Conservation (phyloP, 2,329 filamentous ascomycete species). For the Neofusicoccum parvum region DNA sequence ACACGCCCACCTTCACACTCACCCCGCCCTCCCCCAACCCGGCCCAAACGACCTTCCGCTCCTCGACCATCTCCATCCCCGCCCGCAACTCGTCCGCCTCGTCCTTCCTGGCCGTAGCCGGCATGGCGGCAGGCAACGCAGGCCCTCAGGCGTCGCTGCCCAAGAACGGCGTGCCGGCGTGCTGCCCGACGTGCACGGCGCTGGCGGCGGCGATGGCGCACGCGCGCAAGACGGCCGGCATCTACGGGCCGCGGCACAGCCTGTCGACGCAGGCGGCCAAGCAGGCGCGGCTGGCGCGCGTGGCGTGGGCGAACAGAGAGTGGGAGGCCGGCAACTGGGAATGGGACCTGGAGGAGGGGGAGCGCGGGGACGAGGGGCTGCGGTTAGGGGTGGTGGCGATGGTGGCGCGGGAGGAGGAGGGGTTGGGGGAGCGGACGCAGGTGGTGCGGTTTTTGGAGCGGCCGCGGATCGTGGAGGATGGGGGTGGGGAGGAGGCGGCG, state of each 20-base stretch:
- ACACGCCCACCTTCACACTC: background rate
- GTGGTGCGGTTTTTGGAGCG: background rate
- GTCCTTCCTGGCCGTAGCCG: no score
- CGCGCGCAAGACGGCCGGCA: conserved; percentile 3
- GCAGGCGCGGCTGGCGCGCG: background rate
- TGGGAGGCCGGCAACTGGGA: background rate
- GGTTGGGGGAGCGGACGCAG: background rate
- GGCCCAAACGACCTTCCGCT: background rate
- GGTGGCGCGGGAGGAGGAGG: no score
- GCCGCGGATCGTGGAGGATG: background rate
- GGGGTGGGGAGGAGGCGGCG: background rate
- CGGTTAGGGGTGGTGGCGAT: no score
- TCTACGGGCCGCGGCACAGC: conserved; percentile 6
- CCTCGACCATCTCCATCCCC: background rate
- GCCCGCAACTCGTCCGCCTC: background rate
- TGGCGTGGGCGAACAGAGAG: background rate
- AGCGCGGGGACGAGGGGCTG: no score
- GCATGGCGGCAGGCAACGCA: no score
- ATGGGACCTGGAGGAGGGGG: no score
- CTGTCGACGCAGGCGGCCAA: background rate
- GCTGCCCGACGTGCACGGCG: background rate
- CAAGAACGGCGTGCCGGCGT: no score
- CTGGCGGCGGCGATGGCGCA: background rate
- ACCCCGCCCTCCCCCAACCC: background rate
- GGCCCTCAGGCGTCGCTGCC: no score